Evolutionary conservation across 345 rosid species (phyloP).

Genomic region (Melaleuca alternifolia): DNA sequence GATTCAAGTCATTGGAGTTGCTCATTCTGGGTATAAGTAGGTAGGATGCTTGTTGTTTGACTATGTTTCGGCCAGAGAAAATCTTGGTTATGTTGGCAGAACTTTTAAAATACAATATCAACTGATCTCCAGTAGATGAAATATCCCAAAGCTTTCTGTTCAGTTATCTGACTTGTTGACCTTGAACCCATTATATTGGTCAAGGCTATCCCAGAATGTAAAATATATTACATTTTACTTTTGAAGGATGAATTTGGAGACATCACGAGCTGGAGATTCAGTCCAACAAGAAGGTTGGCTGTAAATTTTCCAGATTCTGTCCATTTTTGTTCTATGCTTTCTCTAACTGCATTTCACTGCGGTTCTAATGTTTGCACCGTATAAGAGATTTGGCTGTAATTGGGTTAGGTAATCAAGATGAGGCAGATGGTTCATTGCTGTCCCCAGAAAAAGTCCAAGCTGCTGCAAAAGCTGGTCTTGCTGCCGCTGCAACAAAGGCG

Average conservation of each 20-base stretch:
- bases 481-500: constrained; percentile 94
- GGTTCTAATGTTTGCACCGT: constrained; percentile 5
- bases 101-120: neutral
- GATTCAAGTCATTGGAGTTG: neutral
- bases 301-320: neutral
- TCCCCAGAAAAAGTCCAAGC: constrained; percentile 60
- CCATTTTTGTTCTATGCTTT: neutral
- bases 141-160: neutral
- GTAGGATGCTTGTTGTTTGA: neutral
- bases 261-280: constrained; percentile 35
- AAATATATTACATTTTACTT: neutral
- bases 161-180: neutral
- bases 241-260: constrained; percentile 53
- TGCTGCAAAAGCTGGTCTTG: constrained; percentile 82
- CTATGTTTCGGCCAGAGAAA: neutral
- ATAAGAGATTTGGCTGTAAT: constrained; percentile 25
- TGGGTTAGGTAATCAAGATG: constrained; percentile 38
- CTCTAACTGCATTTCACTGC: neutral
- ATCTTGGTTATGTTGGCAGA: neutral
- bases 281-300: constrained; percentile 39
- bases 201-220: neutral
- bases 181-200: neutral
- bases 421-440: constrained; percentile 32
- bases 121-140: neutral
- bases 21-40: neutral